Evolutionary conservation across 2,329 filamentous ascomycete species (phyloP).

Genomic region (Pestalotiopsis sp.): DNA sequence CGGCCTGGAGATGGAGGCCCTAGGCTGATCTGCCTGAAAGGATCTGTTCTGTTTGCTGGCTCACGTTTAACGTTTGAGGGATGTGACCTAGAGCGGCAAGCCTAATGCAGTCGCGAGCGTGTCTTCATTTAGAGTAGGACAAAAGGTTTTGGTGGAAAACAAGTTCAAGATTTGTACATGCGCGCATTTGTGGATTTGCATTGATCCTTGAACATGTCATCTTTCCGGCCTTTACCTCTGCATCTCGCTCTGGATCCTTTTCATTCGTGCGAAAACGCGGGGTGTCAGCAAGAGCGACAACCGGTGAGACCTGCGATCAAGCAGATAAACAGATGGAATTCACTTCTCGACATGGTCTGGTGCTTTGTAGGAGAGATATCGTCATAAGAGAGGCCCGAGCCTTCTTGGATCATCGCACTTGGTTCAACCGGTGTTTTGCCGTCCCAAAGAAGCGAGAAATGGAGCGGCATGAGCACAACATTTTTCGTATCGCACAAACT

Average conservation of each 20-base stretch:
- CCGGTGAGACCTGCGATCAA: neutral
- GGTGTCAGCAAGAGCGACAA: neutral
- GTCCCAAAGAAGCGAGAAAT: neutral
- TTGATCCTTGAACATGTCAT: neutral
- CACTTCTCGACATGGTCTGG: neutral
- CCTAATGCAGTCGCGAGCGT: no score
- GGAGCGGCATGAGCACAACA: neutral
- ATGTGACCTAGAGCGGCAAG: neutral
- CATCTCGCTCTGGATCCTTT: neutral
- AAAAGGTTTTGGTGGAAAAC: no score
- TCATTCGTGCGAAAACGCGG: neutral
- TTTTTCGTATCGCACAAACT: neutral
- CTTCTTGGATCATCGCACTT: neutral
- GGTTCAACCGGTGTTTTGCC: neutral
- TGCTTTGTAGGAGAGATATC: neutral
- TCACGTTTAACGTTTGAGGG: neutral
- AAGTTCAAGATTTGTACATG: neutral
- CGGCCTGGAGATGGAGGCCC: constrained; percentile 1
- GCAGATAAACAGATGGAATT: neutral
- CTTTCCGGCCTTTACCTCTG: neutral
- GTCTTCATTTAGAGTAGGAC: no score
- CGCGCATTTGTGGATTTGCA: neutral
- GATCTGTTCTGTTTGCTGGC: neutral
- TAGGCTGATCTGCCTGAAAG: neutral
- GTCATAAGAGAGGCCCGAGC: neutral